Conservation (phyloP, 345 rosid species). For the Rhizophora mangle region DNA sequence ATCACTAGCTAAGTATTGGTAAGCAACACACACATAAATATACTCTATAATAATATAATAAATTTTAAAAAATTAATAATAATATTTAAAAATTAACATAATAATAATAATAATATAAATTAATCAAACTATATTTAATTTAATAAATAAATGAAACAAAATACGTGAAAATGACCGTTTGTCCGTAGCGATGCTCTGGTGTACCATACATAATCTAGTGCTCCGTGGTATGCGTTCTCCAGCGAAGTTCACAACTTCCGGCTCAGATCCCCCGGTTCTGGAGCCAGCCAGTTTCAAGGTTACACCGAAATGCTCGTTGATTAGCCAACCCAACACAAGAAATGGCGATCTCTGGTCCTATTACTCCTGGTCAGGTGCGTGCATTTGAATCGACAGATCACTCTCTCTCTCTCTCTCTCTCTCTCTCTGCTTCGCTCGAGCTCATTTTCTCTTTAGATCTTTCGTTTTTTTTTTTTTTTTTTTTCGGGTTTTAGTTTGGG, state of each 20-base stretch:
- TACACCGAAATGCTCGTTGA: conserved; percentile 5
- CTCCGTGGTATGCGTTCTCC: neutral
- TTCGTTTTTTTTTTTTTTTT: neutral
- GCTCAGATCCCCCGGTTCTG: conserved; percentile 15
- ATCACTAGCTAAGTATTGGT: too few species aligned
- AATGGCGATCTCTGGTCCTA: conserved; percentile 35
- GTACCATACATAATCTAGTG: neutral
- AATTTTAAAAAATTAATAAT: too few species aligned
- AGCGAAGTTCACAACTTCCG: neutral
- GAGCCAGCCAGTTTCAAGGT: neutral
- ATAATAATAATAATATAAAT: too few species aligned
- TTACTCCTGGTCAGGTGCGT: conserved; percentile 79
- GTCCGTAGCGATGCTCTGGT: too few species aligned
- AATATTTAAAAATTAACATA: too few species aligned
- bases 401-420: neutral
- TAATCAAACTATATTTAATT: too few species aligned
- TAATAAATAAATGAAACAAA: too few species aligned
- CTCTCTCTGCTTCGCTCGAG: neutral
- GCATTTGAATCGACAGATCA: neutral
- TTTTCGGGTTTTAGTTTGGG: neutral
- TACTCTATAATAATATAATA: too few species aligned
- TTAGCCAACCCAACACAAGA: neutral
- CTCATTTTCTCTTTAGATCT: conserved; percentile 8
- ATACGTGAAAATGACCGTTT: too few species aligned
- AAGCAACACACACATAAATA: too few species aligned